These are phyloP conservation scores for Umbelopsis isabellina DNA, from an alignment of 192 early-diverging fungal species.

Conservation along the genomic window DNA sequence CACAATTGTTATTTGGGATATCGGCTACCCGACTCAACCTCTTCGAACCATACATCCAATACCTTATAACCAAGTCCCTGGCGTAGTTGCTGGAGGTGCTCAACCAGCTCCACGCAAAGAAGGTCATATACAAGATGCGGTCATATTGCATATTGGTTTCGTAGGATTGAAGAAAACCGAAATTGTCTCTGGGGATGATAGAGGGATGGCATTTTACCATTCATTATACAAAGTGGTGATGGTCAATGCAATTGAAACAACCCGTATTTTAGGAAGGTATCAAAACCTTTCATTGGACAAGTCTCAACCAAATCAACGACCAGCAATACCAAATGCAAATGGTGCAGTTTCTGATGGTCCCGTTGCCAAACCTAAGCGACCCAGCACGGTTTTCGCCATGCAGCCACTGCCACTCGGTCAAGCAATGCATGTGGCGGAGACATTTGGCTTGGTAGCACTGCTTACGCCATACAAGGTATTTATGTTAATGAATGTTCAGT, in stretches of 20 bases:
- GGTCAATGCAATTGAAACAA: slow-evolving; percentile 62
- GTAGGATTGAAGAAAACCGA: slow-evolving; percentile 57
- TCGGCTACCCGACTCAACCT: slow-evolving; percentile 47
- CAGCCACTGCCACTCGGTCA: slow-evolving; percentile 60
- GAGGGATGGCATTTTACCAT: slow-evolving; percentile 66
- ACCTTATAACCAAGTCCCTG: slow-evolving; percentile 45
- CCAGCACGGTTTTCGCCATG: slow-evolving; percentile 64
- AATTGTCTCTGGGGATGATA: slow-evolving; percentile 59
- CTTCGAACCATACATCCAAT: slow-evolving; percentile 57
- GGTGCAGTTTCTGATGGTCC: slow-evolving; percentile 11
- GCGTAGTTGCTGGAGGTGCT: slow-evolving; percentile 15
- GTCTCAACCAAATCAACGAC: neutral
- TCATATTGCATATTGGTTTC: slow-evolving; percentile 61
- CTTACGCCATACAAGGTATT: slow-evolving; percentile 62
- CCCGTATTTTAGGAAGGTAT: slow-evolving; percentile 58
- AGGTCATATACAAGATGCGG: slow-evolving; percentile 59
- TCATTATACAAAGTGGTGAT: slow-evolving; percentile 61
- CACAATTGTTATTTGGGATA: slow-evolving; percentile 61
- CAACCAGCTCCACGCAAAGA: slow-evolving; percentile 43
- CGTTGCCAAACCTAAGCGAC: slow-evolving; percentile 44
- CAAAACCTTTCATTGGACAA: slow-evolving; percentile 36
- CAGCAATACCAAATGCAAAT: neutral
- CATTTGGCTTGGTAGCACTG: slow-evolving; percentile 60
- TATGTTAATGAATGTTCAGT: neutral
- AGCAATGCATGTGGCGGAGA: slow-evolving; percentile 55